Evolutionary conservation across 2,329 filamentous ascomycete species (phyloP).

Genomic region (Penicillium sclerotiorum): DNA sequence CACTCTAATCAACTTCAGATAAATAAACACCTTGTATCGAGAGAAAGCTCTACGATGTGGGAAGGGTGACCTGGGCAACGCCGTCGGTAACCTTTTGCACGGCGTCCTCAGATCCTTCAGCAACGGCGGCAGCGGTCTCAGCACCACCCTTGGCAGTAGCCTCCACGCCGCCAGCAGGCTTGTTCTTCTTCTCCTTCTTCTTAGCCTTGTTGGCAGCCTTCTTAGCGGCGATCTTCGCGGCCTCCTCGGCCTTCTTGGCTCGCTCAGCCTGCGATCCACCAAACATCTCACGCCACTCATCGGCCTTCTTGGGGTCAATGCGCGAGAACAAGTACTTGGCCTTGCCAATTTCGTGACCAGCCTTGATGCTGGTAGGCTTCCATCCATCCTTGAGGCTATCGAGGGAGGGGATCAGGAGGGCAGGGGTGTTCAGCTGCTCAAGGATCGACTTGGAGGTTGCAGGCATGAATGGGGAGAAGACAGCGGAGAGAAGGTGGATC

Average conservation of each 20-base stretch:
- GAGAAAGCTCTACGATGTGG: constrained; percentile 44
- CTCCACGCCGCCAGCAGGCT: constrained; percentile 38
- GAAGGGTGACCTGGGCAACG: constrained; percentile 46
- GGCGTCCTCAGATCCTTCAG: constrained; percentile 34
- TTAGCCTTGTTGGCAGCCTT: constrained; percentile 41
- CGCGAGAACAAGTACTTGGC: constrained; percentile 79
- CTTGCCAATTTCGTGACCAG: constrained; percentile 79
- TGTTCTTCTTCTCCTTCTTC: constrained; percentile 42
- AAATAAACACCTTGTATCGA: constrained; percentile 2
- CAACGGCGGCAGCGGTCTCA: constrained; percentile 27
- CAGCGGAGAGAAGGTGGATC: constrained; percentile 75
- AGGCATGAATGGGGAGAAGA: constrained; percentile 85
- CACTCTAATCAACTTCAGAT: neutral
- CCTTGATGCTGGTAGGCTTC: constrained; percentile 61
- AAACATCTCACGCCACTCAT: constrained; percentile 79
- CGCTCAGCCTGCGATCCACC: constrained; percentile 68
- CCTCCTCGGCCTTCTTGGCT: constrained; percentile 66
- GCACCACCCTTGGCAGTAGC: constrained; percentile 39
- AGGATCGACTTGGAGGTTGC: constrained; percentile 75
- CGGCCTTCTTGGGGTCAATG: constrained; percentile 79
- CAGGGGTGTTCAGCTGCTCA: constrained; percentile 68
- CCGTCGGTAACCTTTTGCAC: constrained; percentile 46
- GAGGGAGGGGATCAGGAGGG: constrained; percentile 62
- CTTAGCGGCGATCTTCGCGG: constrained; percentile 43
- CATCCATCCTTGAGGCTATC: constrained; percentile 60